Percentiles rank a stretch among this genome's conserved stretches.
Conservation (phyloP, 2,329 filamentous ascomycete species). For the Paecilomyces niveus region DNA sequence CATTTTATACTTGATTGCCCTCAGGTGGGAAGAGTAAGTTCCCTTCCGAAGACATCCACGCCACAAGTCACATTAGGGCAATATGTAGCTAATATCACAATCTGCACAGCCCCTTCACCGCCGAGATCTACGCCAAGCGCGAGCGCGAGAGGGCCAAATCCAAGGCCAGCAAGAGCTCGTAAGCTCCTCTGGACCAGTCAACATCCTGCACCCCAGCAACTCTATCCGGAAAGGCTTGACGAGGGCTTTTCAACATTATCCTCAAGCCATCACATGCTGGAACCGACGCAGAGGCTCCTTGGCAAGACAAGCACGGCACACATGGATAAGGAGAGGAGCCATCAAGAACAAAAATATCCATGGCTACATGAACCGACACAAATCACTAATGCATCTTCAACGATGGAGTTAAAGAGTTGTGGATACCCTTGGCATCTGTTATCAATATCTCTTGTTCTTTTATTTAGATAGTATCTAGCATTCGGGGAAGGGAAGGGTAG, state of each 20-base stretch:
- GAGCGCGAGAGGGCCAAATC: slow-evolving; percentile 34
- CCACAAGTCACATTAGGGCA: slow-evolving; percentile 1
- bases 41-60: neutral
- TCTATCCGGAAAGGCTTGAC: neutral
- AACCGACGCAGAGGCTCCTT: neutral
- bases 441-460: neutral
- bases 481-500: neutral
- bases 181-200: slow-evolving; percentile 8
- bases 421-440: neutral
- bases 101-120: slow-evolving; percentile 67
- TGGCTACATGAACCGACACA: neutral
- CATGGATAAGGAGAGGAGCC: neutral
- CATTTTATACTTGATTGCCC: slow-evolving; percentile 69
- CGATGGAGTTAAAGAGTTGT: slow-evolving; percentile 8
- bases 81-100: neutral
- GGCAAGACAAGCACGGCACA: neutral
- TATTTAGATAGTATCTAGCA: neutral
- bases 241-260: slow-evolving; percentile 5
- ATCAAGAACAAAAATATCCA: neutral
- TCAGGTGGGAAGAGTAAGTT: slow-evolving; percentile 72
- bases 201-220: neutral
- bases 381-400: slow-evolving; percentile 17
- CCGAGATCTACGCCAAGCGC: slow-evolving; percentile 79
- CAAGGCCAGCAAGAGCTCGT: slow-evolving; percentile 31
- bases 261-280: slow-evolving; percentile 1